Evolutionary conservation across 2,329 filamentous ascomycete species (phyloP).

Genomic region (Rosellinia necatrix): DNA sequence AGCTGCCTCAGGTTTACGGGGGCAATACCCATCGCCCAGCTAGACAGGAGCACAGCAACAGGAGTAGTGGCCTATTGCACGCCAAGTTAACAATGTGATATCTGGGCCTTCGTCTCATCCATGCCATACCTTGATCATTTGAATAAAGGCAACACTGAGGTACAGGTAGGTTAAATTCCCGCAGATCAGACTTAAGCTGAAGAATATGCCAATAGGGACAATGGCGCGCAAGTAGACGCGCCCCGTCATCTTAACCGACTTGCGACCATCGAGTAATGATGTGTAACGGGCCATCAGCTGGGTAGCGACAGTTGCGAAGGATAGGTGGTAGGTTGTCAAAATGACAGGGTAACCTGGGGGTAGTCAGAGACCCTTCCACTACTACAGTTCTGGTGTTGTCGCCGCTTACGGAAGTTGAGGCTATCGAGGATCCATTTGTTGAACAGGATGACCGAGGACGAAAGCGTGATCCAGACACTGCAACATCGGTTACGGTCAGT

Average conservation of each 20-base stretch:
- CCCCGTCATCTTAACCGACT: conserved; percentile 96
- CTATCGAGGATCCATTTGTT: conserved; percentile 98
- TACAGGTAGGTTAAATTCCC: conserved; percentile 96
- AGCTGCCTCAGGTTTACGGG: conserved; percentile 85
- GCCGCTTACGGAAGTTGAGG: conserved; percentile 77
- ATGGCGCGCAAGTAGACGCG: conserved; percentile 92
- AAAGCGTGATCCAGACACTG: conserved; percentile 90
- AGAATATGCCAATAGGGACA: conserved; percentile 92
- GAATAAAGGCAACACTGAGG: conserved; percentile 94
- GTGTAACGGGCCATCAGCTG: conserved; percentile 92
- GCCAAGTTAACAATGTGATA: conserved; percentile 18
- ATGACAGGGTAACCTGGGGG: conserved; percentile 71
- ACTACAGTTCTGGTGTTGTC: not conserved
- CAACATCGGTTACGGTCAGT: conserved; percentile 17
- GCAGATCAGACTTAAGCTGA: conserved; percentile 94
- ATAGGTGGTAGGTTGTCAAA: conserved; percentile 93
- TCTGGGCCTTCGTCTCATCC: not conserved
- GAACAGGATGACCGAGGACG: conserved; percentile 95
- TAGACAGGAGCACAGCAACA: conserved; percentile 86
- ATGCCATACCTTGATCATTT: conserved; percentile 86
- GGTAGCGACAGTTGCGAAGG: conserved; percentile 92
- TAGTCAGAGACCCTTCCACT: conserved; percentile 35
- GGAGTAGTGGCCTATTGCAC: conserved; percentile 79
- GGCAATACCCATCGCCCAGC: conserved; percentile 84
- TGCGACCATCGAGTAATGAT: conserved; percentile 86